Evolutionary conservation across 1,139 yeast genomes (phyloP).

Genomic region (Casaregolazyma lundiana): DNA sequence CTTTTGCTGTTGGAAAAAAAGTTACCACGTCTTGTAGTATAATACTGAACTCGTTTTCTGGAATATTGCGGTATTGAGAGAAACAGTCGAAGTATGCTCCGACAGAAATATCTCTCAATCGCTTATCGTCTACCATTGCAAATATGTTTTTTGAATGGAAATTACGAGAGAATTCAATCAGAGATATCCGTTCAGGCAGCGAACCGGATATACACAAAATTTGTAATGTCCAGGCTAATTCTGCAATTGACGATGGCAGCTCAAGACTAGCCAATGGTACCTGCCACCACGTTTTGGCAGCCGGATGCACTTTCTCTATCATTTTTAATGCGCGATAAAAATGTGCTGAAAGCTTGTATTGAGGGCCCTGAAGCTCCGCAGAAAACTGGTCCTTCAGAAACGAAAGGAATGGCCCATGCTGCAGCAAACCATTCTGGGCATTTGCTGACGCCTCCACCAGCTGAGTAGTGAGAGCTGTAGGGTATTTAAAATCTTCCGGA

Average conservation of each 20-base stretch:
- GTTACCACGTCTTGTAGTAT: constrained; percentile 5
- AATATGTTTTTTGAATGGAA: constrained; percentile 3
- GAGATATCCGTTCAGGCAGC: not conserved
- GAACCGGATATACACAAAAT: not conserved
- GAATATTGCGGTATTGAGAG: not conserved
- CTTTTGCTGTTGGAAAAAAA: constrained; percentile 9
- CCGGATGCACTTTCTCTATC: not conserved
- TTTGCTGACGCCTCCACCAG: not conserved
- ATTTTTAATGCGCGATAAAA: constrained; percentile 1
- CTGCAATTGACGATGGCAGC: constrained; percentile 1
- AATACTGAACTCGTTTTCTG: constrained; percentile 1
- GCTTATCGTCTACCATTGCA: constrained; percentile 3
- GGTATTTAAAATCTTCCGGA: not conserved
- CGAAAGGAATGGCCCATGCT: not conserved
- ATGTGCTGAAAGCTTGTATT: constrained; percentile 1
- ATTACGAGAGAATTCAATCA: not conserved
- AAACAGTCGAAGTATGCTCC: constrained; percentile 7
- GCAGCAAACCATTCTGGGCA: not conserved
- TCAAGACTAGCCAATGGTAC: not conserved
- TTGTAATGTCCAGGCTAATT: constrained; percentile 7
- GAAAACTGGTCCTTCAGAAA: not conserved
- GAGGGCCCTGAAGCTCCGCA: no score
- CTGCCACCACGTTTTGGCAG: not conserved
- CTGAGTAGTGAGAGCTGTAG: not conserved
- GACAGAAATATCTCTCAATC: constrained; percentile 2